These are phyloP conservation scores for Mortierella sp. DNA, from an alignment of 371 early-diverging fungal genomes.

Conservation along the genomic window DNA sequence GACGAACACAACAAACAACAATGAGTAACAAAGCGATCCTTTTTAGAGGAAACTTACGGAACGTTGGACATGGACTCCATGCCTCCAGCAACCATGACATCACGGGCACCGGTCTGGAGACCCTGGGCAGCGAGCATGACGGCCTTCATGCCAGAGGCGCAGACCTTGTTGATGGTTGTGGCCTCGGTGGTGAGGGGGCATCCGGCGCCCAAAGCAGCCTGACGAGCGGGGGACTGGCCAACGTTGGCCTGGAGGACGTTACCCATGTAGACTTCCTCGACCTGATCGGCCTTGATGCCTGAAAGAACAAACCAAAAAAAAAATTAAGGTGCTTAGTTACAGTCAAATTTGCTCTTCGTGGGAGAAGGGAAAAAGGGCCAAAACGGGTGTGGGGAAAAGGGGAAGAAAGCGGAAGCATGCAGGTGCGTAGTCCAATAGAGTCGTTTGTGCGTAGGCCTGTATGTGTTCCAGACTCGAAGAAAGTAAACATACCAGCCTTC, in stretches of 20 bases:
- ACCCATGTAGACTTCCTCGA: constrained; percentile 91
- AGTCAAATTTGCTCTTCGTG: background rate
- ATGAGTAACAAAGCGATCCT: background rate
- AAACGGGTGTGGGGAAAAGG: background rate
- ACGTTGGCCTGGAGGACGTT: constrained; percentile 87
- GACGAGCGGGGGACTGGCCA: constrained; percentile 98
- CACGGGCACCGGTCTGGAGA: constrained; percentile 77
- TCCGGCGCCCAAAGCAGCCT: constrained; percentile 94
- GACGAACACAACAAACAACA: constrained; percentile 24
- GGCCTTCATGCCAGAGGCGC: constrained; percentile 96
- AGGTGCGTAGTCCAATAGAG: constrained; percentile 13
- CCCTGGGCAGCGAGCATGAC: constrained; percentile 58
- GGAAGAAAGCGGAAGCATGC: background rate
- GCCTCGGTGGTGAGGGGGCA: constrained; percentile 79
- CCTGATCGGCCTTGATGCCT: constrained; percentile 75
- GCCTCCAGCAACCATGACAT: constrained; percentile 94
- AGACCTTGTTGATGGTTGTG: constrained; percentile 98
- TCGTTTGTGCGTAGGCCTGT: background rate
- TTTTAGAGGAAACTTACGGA: constrained; percentile 75
- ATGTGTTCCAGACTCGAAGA: background rate
- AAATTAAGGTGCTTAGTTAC: constrained; percentile 13
- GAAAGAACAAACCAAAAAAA: background rate
- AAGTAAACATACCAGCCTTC: constrained; percentile 48
- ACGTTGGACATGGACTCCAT: constrained; percentile 98
- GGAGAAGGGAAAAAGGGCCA: background rate